phyloP scores from a whole-genome alignment of 345 rosid genomes.

The Syzygium jambos region DNA sequence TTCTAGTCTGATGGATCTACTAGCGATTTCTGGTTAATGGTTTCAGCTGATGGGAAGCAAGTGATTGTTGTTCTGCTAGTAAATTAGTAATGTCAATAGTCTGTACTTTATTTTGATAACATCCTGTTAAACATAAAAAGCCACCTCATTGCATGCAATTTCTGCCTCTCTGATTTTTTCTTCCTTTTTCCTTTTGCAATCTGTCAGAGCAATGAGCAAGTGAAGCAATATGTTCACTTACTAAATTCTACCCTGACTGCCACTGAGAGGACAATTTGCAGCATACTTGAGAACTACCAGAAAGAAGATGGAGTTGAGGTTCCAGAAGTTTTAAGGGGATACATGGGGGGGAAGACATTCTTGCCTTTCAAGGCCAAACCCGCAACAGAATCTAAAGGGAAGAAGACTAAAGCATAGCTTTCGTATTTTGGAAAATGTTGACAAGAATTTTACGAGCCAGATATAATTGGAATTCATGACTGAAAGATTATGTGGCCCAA shows the following conservation, averaged over 20 bases:
- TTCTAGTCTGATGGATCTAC: neutral
- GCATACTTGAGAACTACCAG: conserved; percentile 91
- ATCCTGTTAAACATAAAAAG: neutral
- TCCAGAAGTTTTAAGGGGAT: conserved; percentile 57
- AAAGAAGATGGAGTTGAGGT: conserved; percentile 73
- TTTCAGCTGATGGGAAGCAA: neutral
- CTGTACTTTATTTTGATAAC: neutral
- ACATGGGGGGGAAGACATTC: conserved; percentile 65
- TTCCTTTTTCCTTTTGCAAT: neutral
- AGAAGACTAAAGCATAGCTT: conserved; percentile 28
- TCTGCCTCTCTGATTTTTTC: neutral
- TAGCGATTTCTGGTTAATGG: neutral
- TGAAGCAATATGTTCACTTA: conserved; percentile 74
- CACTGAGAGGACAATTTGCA: conserved; percentile 89
- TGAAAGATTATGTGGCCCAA: neutral
- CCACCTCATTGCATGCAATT: neutral
- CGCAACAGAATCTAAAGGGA: conserved; percentile 34
- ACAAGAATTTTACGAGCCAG: neutral
- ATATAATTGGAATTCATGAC: neutral
- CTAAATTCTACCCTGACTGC: conserved; percentile 93
- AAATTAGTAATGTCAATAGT: neutral
- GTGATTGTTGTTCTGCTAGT: neutral
- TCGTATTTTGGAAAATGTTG: neutral
- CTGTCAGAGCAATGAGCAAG: conserved; percentile 69
- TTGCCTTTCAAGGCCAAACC: conserved; percentile 72